Percentiles rank a stretch among this genome's conserved stretches.
Conservation (phyloP, 768 basidiomycete species). For the Infundibulicybe gibba region DNA sequence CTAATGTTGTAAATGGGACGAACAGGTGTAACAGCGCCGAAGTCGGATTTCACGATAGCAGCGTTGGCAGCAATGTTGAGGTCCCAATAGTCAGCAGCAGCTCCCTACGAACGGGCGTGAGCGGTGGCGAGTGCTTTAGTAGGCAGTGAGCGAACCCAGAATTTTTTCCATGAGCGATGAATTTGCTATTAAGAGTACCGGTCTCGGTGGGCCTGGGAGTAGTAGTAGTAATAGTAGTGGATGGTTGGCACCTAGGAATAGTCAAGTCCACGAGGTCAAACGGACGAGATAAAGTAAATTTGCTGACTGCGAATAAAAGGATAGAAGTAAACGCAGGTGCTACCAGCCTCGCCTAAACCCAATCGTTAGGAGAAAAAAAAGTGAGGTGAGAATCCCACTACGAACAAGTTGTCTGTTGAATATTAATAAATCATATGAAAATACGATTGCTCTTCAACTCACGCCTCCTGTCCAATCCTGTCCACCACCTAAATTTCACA, state of each 20-base stretch:
- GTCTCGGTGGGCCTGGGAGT: too few relatives aligned
- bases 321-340: neutral
- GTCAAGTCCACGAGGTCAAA: neutral
- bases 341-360: neutral
- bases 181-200: conserved; percentile 24
- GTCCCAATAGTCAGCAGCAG: conserved; percentile 21
- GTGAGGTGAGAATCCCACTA: neutral
- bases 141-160: conserved; percentile 19
- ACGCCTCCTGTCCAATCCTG: neutral
- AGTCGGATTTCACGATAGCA: conserved; percentile 30
- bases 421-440: neutral
- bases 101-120: conserved; percentile 9
- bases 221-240: too few relatives aligned
- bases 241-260: too few relatives aligned
- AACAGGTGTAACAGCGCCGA: conserved; percentile 37
- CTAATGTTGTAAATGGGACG: neutral
- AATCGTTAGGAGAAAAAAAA: neutral
- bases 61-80: conserved; percentile 31
- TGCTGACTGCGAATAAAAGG: neutral
- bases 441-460: neutral
- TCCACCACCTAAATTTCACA: neutral
- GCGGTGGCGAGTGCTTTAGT: neutral
- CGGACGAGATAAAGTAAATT: neutral
- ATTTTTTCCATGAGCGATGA: conserved; percentile 28
- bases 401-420: neutral